These are phyloP conservation scores for Musa troglodytarum DNA, from an alignment of 176 grass and related monocot species.

Conservation along the genomic window DNA sequence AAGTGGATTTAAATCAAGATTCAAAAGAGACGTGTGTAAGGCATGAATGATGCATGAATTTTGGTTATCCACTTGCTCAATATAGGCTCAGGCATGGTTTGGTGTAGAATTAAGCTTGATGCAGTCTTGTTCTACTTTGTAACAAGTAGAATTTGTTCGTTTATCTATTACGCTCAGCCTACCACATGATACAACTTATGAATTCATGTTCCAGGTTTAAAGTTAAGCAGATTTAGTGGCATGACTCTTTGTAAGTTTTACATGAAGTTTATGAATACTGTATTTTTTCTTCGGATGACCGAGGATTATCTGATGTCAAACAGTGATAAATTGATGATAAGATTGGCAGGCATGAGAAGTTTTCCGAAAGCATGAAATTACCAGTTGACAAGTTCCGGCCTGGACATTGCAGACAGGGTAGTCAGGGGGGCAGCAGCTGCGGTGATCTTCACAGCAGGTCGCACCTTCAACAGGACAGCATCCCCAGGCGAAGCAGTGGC, in stretches of 20 bases:
- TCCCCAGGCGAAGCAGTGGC: constrained; percentile 69
- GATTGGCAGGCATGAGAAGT: too few relatives aligned
- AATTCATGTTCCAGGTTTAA: neutral
- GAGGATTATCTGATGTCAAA: too few relatives aligned
- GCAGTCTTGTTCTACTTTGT: too few relatives aligned
- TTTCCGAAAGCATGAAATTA: constrained; percentile 19
- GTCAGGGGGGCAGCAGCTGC: constrained; percentile 93
- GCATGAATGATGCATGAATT: neutral
- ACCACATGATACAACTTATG: neutral
- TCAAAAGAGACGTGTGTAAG: neutral
- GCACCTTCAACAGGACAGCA: constrained; percentile 86
- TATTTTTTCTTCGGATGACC: neutral
- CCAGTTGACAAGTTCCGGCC: constrained; percentile 61
- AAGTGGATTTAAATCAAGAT: too few relatives aligned
- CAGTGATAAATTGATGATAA: too few relatives aligned
- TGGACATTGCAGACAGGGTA: constrained; percentile 63
- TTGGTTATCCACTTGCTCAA: too few relatives aligned
- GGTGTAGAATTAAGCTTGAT: neutral
- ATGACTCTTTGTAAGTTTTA: neutral
- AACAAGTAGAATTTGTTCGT: too few relatives aligned
- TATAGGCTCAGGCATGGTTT: neutral
- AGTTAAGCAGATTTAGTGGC: too few relatives aligned
- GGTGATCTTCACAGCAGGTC: constrained; percentile 84
- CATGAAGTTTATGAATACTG: too few relatives aligned
- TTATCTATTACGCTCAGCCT: neutral